Evolutionary conservation across 106 monocot genomes (phyloP), one percentile per base, ranked within the genome.

Genomic region (Alisma plantagoaquatica): DNA sequence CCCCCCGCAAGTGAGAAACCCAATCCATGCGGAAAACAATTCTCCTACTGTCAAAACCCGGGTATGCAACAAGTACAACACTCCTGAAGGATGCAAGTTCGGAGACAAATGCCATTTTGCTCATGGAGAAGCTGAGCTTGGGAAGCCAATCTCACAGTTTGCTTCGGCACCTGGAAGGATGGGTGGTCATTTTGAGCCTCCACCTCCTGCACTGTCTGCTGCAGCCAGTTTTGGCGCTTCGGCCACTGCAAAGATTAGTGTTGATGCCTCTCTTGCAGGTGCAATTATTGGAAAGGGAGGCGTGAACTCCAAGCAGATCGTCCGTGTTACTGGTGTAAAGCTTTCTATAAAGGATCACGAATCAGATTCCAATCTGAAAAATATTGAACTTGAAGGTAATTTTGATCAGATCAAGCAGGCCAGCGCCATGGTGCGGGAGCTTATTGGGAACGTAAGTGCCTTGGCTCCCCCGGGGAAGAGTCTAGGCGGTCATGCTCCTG

Each of bases 211-310:
- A 3, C 23, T 62, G 0, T 46, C 43, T 27, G 53, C 72, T 12
- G 56, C 75, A 5, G 64, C 59, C 4, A 75, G 60, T 56, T 87
- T 87, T 52, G 82, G 82, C 23, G 75, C 74, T 16, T 82, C 82
- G 10, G 87, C 87, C n/a, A n/a, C n/a, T n/a, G n/a, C n/a, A n/a
- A n/a, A n/a, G n/a, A n/a, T n/a, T n/a, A n/a, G n/a, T n/a, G n/a
- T n/a, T n/a, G n/a, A n/a, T n/a, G n/a, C n/a, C n/a, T n/a, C n/a
- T n/a, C n/a, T n/a, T n/a, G n/a, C 82, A 29, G 87, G 82, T n/a
- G 87, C 72, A 28, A 82, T 87, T 21, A 87, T 87, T 29, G 82
- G 82, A 2, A 87, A 87, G 59, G 82, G 78, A 19, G 87, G 87
- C 20, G 60, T 66, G 31, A 81, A 87, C 63, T 75, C 87, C 0